A percentile compares a stretch with the other conserved stretches of the same genome.
phyloP scores from a whole-genome alignment of 306 rosid species.

The Prosopis cineraria region DNA sequence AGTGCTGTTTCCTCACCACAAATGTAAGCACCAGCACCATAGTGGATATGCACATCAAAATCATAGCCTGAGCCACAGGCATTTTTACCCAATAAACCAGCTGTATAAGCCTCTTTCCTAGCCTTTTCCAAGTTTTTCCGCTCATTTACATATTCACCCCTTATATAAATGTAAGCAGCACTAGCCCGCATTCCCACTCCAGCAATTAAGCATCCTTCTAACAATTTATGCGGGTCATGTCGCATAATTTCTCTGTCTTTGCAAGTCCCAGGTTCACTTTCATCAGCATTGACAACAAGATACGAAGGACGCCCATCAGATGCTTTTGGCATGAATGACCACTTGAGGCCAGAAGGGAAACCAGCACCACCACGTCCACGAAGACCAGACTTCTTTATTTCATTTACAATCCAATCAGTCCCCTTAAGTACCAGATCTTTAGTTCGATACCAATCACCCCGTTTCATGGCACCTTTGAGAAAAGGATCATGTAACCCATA shows the following conservation, averaged over 20 bases:
- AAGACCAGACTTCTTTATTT: constrained; percentile 94
- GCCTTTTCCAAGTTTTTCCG: constrained; percentile 85
- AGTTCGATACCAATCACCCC: constrained; percentile 95
- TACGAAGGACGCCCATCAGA: constrained; percentile 99
- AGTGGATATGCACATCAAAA: constrained; percentile 96
- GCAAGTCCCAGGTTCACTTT: constrained; percentile 99
- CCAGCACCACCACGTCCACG: constrained; percentile 99
- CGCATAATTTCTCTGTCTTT: constrained; percentile 98
- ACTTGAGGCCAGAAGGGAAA: constrained; percentile 96
- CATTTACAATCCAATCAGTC: constrained; percentile 98
- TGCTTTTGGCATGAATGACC: constrained; percentile 99
- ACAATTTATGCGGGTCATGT: constrained; percentile 91
- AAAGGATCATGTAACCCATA: constrained; percentile 96
- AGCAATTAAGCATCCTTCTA: constrained; percentile 98
- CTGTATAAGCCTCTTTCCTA: constrained; percentile 85
- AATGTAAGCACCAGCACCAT: constrained; percentile 97
- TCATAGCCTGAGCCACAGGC: constrained; percentile 98
- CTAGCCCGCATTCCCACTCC: constrained; percentile 99
- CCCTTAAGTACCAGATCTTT: constrained; percentile 93
- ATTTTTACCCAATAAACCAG: constrained; percentile 94
- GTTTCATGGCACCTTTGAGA: constrained; percentile 94
- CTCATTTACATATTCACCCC: constrained; percentile 97
- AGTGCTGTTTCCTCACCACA: constrained; percentile 99
- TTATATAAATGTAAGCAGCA: constrained; percentile 92
- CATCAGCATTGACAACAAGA: constrained; percentile 98